phyloP scores from a whole-genome alignment of 768 basidiomycete species.

The Tylopilus balloui region DNA sequence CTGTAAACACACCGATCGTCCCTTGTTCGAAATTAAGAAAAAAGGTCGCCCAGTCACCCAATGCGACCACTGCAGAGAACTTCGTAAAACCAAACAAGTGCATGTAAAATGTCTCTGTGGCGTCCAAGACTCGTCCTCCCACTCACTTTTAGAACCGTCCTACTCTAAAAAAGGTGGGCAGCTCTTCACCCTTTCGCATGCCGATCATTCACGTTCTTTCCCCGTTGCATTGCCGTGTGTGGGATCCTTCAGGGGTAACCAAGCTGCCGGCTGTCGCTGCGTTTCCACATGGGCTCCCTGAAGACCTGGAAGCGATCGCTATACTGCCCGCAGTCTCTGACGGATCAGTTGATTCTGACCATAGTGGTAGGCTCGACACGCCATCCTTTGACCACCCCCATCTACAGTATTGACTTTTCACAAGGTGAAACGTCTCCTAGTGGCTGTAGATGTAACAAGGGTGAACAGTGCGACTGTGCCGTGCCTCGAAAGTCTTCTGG shows the following conservation, averaged over 20 bases:
- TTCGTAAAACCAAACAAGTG: slow-evolving; percentile 44
- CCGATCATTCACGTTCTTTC: slow-evolving; percentile 30
- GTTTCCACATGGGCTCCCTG: slow-evolving; percentile 75
- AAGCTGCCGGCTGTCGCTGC: slow-evolving; percentile 67
- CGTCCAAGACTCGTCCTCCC: slow-evolving; percentile 35
- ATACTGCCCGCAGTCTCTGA: slow-evolving; percentile 39
- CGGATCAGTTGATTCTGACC: slow-evolving; percentile 56
- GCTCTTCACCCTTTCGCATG: not conserved
- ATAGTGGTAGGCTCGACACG: slow-evolving; percentile 58
- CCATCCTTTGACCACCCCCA: slow-evolving; percentile 36
- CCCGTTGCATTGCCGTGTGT: no score
- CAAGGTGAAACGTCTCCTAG: slow-evolving; percentile 43
- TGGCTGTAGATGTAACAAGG: slow-evolving; percentile 44
- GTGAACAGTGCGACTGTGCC: slow-evolving; percentile 55
- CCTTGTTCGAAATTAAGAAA: slow-evolving; percentile 78
- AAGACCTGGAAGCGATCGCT: slow-evolving; percentile 55
- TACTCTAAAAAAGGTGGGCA: slow-evolving; percentile 62
- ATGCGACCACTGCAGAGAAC: slow-evolving; percentile 47
- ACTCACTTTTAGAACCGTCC: slow-evolving; percentile 19
- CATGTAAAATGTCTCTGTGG: slow-evolving; percentile 42
- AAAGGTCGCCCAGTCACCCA: slow-evolving; percentile 56
- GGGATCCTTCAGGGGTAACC: slow-evolving; percentile 41
- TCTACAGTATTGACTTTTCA: slow-evolving; percentile 43
- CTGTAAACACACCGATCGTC: slow-evolving; percentile 84
- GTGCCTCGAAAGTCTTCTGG: slow-evolving; percentile 44